Evolutionary conservation across 1,284 basidiomycete species (phyloP).

Genomic region (Rhodotorula sp.): DNA sequence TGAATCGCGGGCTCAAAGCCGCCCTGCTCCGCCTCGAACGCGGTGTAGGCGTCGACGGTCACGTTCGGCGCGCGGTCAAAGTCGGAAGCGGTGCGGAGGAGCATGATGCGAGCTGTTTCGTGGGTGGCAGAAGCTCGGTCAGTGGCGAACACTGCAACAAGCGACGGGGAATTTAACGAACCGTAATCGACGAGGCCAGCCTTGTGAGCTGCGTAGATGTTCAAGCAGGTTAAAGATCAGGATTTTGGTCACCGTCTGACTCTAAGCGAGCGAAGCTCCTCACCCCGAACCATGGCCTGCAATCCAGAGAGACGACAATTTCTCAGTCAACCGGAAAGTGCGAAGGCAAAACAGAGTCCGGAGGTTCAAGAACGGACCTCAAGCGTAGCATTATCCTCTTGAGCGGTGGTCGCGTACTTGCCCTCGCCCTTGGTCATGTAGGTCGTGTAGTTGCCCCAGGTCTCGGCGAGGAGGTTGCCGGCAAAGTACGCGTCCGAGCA

Average conservation of each 20-base stretch:
- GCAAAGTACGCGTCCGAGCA: constrained; percentile 55
- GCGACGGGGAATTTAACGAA: not conserved
- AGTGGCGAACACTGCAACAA: not conserved
- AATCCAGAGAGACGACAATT: too few relatives aligned
- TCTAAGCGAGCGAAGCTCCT: not conserved
- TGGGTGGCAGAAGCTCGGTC: not conserved
- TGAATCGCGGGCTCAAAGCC: constrained; percentile 46
- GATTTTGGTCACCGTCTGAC: not conserved
- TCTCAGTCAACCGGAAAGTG: too few relatives aligned
- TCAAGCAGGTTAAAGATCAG: not conserved
- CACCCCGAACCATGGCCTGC: constrained; percentile 50
- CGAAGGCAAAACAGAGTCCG: too few relatives aligned
- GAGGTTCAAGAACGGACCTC: constrained; percentile 36
- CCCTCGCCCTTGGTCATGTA: constrained; percentile 51
- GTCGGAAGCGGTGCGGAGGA: constrained; percentile 55
- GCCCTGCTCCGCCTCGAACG: constrained; percentile 46
- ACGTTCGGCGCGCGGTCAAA: constrained; percentile 53
- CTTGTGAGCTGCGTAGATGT: constrained; percentile 25
- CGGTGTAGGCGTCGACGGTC: constrained; percentile 33
- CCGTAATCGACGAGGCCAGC: constrained; percentile 53
- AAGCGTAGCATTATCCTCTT: constrained; percentile 58
- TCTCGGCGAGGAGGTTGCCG: constrained; percentile 51
- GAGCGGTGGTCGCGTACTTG: constrained; percentile 54
- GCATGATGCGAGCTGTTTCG: constrained; percentile 49
- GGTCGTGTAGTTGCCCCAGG: constrained; percentile 53